phyloP scores from a whole-genome alignment of 2,329 filamentous ascomycete genomes.

The Fusarium chuoi region DNA sequence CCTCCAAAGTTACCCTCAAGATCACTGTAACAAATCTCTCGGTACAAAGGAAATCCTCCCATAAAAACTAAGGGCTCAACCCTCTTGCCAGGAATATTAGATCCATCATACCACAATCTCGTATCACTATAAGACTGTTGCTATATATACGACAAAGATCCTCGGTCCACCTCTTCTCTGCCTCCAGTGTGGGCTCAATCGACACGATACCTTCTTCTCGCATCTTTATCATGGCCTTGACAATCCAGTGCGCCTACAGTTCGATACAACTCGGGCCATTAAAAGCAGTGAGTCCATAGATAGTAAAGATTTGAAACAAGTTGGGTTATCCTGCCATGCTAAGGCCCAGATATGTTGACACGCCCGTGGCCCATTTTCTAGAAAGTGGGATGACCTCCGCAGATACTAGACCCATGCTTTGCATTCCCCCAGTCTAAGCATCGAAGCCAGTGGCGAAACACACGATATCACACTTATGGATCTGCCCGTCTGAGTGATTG shows the following conservation, averaged over 20 bases:
- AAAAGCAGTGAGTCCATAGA: neutral
- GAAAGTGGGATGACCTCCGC: no score
- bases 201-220: neutral
- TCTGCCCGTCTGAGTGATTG: no score
- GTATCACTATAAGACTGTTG: neutral
- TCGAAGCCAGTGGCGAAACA: no score
- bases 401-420: no score
- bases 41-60: accelerated
- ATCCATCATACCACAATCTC: neutral
- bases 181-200: neutral
- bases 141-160: accelerated
- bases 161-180: neutral
- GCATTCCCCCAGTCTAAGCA: no score
- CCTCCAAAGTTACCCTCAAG: accelerated
- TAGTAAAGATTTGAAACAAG: neutral
- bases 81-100: neutral
- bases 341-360: no score
- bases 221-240: neutral
- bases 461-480: no score
- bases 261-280: neutral
- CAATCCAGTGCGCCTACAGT: neutral
- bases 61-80: neutral
- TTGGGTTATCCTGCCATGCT: no score
- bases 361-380: no score
- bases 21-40: accelerated